Conservation (phyloP, 257 asterid genomes). For the Paulownia fortunei region DNA sequence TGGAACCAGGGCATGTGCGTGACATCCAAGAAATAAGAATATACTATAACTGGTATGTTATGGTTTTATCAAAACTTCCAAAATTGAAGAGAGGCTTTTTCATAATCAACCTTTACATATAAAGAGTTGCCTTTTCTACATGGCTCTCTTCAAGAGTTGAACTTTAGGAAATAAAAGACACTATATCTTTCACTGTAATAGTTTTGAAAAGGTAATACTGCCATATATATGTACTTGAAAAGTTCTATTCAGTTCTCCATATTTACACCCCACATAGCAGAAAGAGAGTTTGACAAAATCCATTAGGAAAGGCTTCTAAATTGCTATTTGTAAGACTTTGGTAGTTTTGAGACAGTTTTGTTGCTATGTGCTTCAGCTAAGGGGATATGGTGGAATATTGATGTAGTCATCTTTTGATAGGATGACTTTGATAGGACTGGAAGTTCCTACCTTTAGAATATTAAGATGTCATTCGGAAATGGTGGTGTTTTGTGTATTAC, state of each 20-base stretch:
- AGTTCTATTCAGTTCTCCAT: background rate
- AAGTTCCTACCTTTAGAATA: background rate
- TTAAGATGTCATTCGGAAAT: background rate
- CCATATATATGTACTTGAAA: background rate
- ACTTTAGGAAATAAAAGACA: background rate
- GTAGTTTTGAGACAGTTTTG: background rate
- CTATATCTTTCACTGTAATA: background rate
- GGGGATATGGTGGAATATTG: background rate
- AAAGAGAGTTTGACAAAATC: background rate
- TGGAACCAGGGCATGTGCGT: background rate
- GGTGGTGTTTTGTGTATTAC: too few relatives aligned
- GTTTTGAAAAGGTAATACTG: background rate
- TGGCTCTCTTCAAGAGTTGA: background rate
- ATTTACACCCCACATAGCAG: background rate
- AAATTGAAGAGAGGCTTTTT: background rate
- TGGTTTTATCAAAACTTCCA: too few relatives aligned
- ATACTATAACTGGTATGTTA: background rate
- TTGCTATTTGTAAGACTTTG: background rate
- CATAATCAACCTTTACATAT: background rate
- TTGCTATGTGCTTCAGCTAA: background rate
- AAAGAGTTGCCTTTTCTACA: background rate
- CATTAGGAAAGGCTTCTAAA: background rate
- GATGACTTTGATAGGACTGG: background rate
- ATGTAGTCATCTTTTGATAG: background rate
- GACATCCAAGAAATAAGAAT: too few relatives aligned